Conservation (phyloP, 2,329 filamentous ascomycete genomes). For the Colletotrichum sp. region DNA sequence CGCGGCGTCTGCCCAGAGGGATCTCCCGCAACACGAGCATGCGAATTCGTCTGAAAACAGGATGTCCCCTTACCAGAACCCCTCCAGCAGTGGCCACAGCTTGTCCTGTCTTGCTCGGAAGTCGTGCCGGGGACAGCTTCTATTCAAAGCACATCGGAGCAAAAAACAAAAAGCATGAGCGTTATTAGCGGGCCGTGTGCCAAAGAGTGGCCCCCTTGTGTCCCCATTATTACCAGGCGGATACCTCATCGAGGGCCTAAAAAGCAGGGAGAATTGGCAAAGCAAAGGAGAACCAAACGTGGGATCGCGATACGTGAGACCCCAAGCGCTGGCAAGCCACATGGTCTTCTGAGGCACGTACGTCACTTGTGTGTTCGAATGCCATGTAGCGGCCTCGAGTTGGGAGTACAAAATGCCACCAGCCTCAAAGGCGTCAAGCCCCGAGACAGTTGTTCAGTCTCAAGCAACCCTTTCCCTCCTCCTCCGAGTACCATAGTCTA, state of each 20-base stretch:
- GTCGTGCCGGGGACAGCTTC: neutral
- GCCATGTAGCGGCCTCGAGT: neutral
- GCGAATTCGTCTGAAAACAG: neutral
- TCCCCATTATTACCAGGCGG: neutral
- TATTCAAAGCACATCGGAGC: conserved; percentile 4
- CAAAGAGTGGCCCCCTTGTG: neutral
- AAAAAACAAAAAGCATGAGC: neutral
- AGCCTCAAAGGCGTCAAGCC: conserved; percentile 25
- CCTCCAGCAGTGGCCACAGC: neutral
- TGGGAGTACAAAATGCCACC: conserved; percentile 15
- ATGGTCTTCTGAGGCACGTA: conserved; percentile 9
- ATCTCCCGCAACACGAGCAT: conserved; percentile 8
- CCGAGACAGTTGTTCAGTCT: neutral
- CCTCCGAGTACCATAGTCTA: neutral
- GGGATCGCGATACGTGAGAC: conserved; percentile 13
- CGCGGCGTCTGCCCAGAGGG: neutral
- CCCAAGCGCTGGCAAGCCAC: neutral
- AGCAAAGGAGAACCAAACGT: neutral
- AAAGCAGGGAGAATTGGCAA: neutral
- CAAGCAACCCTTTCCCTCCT: neutral
- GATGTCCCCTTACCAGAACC: neutral
- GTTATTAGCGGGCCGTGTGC: neutral
- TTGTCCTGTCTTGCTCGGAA: neutral
- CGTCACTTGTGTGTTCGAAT: conserved; percentile 14
- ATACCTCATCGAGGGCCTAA: neutral